Percentiles rank a stretch among this genome's conserved stretches.
Conservation (phyloP, 306 rosid genomes). For the Nissolia schottii region DNA sequence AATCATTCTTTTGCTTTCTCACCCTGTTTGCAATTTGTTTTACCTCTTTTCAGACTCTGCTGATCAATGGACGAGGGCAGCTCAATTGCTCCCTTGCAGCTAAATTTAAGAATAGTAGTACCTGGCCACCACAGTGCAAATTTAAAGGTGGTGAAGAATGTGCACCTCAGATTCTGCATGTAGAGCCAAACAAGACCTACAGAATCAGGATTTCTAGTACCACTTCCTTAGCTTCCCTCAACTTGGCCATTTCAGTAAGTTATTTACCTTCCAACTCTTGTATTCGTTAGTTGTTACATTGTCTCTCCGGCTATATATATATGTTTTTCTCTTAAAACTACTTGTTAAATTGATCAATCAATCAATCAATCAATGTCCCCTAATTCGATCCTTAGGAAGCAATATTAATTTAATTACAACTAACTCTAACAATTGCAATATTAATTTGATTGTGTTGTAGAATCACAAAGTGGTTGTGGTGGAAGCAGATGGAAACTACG, state of each 20-base stretch:
- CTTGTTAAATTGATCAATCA: no score
- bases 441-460: constrained; percentile 30
- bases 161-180: constrained; percentile 61
- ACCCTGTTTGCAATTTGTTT: neutral
- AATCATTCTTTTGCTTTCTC: no score
- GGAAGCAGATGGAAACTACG: constrained; percentile 83
- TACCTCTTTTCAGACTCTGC: constrained; percentile 33
- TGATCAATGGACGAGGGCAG: constrained; percentile 81
- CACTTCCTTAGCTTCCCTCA: constrained; percentile 80
- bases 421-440: no score
- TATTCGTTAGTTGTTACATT: no score
- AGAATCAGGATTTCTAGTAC: constrained; percentile 74
- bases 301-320: no score
- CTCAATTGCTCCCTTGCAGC: constrained; percentile 64
- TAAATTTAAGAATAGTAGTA: constrained; percentile 18
- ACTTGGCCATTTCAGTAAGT: constrained; percentile 72
- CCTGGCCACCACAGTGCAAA: constrained; percentile 30
- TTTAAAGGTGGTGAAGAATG: constrained; percentile 61
- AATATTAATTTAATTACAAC: no score
- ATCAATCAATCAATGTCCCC: no score
- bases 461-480: constrained; percentile 74
- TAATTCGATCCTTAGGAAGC: no score
- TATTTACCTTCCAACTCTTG: no score
- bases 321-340: no score
- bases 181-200: constrained; percentile 63